A percentile compares a stretch with the other conserved stretches of the same genome.
These are phyloP conservation scores for Ampelocalamus luodianensis DNA, from an alignment of 176 grass and related monocot genomes.

Conservation along the genomic window DNA sequence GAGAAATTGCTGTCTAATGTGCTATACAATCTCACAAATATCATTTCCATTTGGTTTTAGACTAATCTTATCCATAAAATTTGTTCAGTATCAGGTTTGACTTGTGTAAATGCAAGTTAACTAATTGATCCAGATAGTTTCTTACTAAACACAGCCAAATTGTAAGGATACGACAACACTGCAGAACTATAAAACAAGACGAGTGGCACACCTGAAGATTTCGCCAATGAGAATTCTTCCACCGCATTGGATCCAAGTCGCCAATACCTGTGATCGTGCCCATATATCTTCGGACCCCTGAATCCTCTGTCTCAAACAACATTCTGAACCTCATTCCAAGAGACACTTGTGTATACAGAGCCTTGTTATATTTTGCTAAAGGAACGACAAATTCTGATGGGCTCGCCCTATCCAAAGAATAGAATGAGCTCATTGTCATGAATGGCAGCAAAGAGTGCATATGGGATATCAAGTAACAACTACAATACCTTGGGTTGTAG, in stretches of 20 bases:
- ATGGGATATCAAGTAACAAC: slow-evolving; percentile 26
- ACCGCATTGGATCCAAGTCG: slow-evolving; percentile 78
- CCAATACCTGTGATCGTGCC: slow-evolving; percentile 95
- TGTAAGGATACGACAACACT: slow-evolving; percentile 12
- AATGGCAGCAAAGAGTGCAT: background rate
- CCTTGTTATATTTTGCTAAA: slow-evolving; percentile 95
- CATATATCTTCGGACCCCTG: slow-evolving; percentile 93
- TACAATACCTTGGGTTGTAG: slow-evolving; percentile 89
- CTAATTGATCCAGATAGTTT: slow-evolving; percentile 1
- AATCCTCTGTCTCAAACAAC: slow-evolving; percentile 99
- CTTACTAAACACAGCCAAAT: slow-evolving; percentile 16
- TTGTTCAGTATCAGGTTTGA: background rate
- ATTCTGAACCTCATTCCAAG: slow-evolving; percentile 98
- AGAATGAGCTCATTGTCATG: slow-evolving; percentile 18
- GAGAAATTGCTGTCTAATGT: background rate
- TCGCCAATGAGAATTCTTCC: slow-evolving; percentile 98
- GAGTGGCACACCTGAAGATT: slow-evolving; percentile 83
- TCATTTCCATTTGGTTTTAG: slow-evolving; percentile 13
- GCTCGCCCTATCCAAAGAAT: slow-evolving; percentile 66
- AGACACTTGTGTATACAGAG: slow-evolving; percentile 95
- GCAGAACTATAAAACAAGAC: background rate
- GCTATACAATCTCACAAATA: slow-evolving; percentile 19
- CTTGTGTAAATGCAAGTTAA: background rate
- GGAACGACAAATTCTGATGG: slow-evolving; percentile 98
- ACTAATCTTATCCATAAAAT: slow-evolving; percentile 4